These are phyloP conservation scores for Melampsora larici-populina DNA, from an alignment of 1,284 basidiomycete species.

Conservation along the genomic window DNA sequence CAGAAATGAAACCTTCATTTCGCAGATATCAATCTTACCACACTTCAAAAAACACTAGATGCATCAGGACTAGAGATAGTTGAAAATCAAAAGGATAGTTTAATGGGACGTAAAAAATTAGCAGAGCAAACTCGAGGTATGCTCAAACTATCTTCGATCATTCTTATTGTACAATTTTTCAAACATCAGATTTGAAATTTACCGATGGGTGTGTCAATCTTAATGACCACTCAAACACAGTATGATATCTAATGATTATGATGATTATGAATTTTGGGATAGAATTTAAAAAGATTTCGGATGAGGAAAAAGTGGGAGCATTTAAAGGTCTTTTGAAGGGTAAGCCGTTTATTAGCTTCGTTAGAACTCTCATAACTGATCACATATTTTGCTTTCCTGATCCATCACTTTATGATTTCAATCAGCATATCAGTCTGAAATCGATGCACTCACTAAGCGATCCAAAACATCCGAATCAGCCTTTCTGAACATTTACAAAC, in stretches of 20 bases:
- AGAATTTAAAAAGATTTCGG: constrained; percentile 90
- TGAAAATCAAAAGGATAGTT: constrained; percentile 94
- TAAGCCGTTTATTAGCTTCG: constrained; percentile 51
- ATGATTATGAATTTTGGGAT: constrained; percentile 7
- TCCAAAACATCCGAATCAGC: constrained; percentile 87
- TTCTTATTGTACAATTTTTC: background rate
- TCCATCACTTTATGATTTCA: constrained; percentile 7
- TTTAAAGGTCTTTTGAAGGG: constrained; percentile 85
- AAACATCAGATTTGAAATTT: background rate
- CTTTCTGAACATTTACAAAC: constrained; percentile 88
- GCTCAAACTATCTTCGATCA: constrained; percentile 36
- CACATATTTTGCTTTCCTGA: background rate
- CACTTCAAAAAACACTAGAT: constrained; percentile 88
- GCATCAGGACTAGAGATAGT: constrained; percentile 85
- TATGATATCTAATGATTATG: background rate
- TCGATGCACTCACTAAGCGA: constrained; percentile 87
- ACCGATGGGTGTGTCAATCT: background rate
- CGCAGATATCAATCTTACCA: constrained; percentile 78
- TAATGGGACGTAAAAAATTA: constrained; percentile 84
- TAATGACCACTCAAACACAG: background rate
- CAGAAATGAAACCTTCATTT: background rate
- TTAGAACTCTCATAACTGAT: constrained; percentile 10
- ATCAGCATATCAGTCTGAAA: constrained; percentile 88
- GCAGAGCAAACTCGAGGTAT: constrained; percentile 88
- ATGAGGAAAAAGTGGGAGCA: constrained; percentile 75